These are phyloP conservation scores for Aspergillus ibericus DNA, from an alignment of 2,329 filamentous ascomycete species.

Conservation along the genomic window DNA sequence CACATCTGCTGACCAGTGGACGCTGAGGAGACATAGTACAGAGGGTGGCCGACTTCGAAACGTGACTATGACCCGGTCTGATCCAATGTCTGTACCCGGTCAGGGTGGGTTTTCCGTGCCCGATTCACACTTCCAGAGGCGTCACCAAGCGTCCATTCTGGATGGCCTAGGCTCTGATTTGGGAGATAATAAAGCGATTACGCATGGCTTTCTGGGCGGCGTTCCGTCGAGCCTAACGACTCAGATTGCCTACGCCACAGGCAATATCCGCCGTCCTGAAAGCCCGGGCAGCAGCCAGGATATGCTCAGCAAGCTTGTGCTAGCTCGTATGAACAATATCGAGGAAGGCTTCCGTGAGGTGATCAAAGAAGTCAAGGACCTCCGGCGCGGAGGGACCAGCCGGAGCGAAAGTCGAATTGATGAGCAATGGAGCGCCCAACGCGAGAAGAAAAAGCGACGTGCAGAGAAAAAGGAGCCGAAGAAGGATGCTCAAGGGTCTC, in stretches of 20 bases:
- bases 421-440: slow-evolving; percentile 22
- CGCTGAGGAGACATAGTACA: slow-evolving; percentile 43
- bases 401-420: slow-evolving; percentile 31
- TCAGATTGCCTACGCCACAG: slow-evolving; percentile 72
- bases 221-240: slow-evolving; percentile 77
- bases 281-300: slow-evolving; percentile 60
- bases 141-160: slow-evolving; percentile 64
- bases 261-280: slow-evolving; percentile 53
- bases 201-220: slow-evolving; percentile 61
- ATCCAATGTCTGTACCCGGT: slow-evolving; percentile 59
- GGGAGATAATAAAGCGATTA: slow-evolving; percentile 61
- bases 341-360: slow-evolving; percentile 89
- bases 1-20: slow-evolving; percentile 38
- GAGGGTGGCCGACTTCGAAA: slow-evolving; percentile 54
- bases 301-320: slow-evolving; percentile 75
- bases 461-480: slow-evolving; percentile 28
- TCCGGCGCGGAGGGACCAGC: slow-evolving; percentile 47
- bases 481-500: slow-evolving; percentile 17
- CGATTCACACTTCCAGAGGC: slow-evolving; percentile 33
- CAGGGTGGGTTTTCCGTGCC: slow-evolving; percentile 56
- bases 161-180: slow-evolving; percentile 73
- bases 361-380: slow-evolving; percentile 72
- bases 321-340: slow-evolving; percentile 88
- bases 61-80: slow-evolving; percentile 53
- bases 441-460: slow-evolving; percentile 29